Conservation (phyloP, 345 rosid species). For the Pelargonium nanum region DNA sequence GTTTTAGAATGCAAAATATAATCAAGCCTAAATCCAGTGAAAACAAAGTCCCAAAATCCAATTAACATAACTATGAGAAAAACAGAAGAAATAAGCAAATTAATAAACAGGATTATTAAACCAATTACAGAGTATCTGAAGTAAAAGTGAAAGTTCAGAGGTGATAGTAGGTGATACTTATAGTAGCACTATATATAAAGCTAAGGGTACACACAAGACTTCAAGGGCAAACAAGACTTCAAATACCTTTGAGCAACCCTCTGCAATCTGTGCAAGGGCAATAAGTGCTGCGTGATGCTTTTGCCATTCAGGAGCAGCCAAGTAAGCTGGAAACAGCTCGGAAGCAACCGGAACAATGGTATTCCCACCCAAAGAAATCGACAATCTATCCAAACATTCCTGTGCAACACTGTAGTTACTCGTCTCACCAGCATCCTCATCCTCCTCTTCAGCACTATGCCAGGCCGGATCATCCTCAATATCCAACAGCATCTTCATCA, state of each 20-base stretch:
- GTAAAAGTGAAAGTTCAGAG: too few relatives aligned
- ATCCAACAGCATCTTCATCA: constrained; percentile 89
- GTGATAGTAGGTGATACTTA: too few relatives aligned
- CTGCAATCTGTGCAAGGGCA: constrained; percentile 98
- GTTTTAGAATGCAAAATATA: too few relatives aligned
- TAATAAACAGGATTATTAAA: too few relatives aligned
- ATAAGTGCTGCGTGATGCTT: constrained; percentile 95
- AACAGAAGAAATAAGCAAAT: too few relatives aligned
- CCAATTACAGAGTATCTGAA: too few relatives aligned
- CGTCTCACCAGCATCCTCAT: constrained; percentile 91
- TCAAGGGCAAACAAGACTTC: neutral
- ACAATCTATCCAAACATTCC: constrained; percentile 94
- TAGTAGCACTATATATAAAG: too few relatives aligned
- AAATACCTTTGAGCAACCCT: constrained; percentile 94
- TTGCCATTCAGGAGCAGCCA: constrained; percentile 96
- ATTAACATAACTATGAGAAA: too few relatives aligned
- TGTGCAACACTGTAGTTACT: constrained; percentile 93
- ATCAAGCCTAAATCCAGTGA: too few relatives aligned
- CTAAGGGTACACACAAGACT: too few relatives aligned
- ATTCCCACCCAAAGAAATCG: constrained; percentile 91
- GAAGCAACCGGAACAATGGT: constrained; percentile 96
- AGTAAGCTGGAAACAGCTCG: constrained; percentile 70
- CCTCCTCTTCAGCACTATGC: constrained; percentile 85
- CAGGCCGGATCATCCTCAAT: constrained; percentile 89
- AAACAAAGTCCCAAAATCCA: too few relatives aligned